Base-by-base conservation (phyloP, 2,329 filamentous ascomycete genomes). In the Penicillium hesseltinei region DNA sequence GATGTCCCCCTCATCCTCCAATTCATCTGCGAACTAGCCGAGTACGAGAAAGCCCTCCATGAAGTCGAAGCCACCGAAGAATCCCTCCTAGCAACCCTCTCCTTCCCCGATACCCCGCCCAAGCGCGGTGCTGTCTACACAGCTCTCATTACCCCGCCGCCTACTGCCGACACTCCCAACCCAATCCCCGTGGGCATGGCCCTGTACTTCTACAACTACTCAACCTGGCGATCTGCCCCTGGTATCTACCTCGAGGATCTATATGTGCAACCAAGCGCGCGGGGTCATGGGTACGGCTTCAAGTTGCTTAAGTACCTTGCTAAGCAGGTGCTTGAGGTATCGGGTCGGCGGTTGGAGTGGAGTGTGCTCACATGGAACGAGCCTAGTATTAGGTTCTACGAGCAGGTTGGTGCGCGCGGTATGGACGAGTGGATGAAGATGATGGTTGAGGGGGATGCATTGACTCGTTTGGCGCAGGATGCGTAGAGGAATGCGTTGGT, bases 231-330 rank as follows among this genome's bases (percentile, higher is more conserved):
- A 9, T 85, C 89, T n/a, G 84, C 84, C 45, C 86, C 92, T 0
- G 93, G 93, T 3, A 89, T 99, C 69, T 96, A 95, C 74, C 86
- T 97, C 38, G 93, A 97, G 74, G 93, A 97, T 71, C 79, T 97
- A n/a, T 96, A 88, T 69, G 91, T 99, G 40, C 82, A 86, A 65
- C 82, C 86, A 1, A 78, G 78, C 44, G 86, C 89, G 66, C 81
- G 94, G 4, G 87, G 87, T 35, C 84, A 84, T 60, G 92, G 92
- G 0, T 96, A 93, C 71, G 93, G 92, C 39, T 89, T 88, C 75
- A 78, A 81, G 66, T 74, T 97, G 70, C 79, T 97, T 48, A 84
- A 84, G 60, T 84, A 86, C 64, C 77, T 97, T 71, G 93, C 92
- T n/a, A 85, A 84, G 69, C 90, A 96, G 78, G 87, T 91, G 3